phyloP scores from a whole-genome alignment of 371 early-diverging fungal species.

The Circinella umbellata region DNA sequence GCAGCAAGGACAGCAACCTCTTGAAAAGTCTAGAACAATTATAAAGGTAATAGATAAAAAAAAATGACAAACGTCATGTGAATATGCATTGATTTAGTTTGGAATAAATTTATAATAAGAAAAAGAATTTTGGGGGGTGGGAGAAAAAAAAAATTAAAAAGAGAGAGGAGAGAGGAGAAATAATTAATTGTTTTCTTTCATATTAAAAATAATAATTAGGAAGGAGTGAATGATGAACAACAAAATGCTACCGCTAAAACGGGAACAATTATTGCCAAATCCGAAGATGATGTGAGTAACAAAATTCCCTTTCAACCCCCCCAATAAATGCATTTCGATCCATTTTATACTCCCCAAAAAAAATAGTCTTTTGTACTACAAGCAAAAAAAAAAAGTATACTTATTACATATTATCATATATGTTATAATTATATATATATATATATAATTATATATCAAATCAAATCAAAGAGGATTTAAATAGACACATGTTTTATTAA shows the following conservation, averaged over 20 bases:
- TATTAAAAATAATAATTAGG: not conserved
- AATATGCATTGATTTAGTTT: not conserved
- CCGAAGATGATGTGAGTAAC: not conserved
- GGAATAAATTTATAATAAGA: not conserved
- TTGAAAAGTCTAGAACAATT: conserved; percentile 9
- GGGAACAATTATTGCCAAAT: not conserved
- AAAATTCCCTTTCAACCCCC: not conserved
- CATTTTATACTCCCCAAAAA: not conserved
- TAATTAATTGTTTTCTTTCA: not conserved
- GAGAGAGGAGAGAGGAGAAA: no score
- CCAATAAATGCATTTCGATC: not conserved
- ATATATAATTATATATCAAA: no score
- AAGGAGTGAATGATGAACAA: not conserved
- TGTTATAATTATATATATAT: no score
- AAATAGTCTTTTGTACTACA: not conserved
- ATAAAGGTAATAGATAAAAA: not conserved
- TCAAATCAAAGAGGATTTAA: no score
- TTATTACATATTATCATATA: no score
- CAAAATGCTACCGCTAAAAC: not conserved
- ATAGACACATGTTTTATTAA: no score
- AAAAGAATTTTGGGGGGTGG: not conserved
- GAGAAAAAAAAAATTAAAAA: not conserved
- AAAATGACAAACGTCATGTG: conserved; percentile 2
- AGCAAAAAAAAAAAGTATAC: no score
- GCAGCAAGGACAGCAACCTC: conserved; percentile 6